Base-by-base conservation (phyloP, 805 yeast species). In the Ogataea siamensis region DNA sequence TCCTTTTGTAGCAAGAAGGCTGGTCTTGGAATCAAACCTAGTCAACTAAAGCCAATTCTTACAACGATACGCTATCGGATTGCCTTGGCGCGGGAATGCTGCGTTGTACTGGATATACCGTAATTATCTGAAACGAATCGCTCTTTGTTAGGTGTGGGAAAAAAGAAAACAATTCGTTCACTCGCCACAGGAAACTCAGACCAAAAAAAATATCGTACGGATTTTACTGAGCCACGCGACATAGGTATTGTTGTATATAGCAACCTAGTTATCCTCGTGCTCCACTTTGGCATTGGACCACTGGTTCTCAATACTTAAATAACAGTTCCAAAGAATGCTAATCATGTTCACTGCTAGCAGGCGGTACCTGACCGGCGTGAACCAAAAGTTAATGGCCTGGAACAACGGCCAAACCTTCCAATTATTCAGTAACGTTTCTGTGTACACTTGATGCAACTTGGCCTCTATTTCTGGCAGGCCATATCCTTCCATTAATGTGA, bases 401-500 rank as follows among this genome's bases (percentile, higher is more conserved):
- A 93, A 84, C 0, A 76, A 61, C 0, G 98, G 98, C 99, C 98
- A 93, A 9, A 91, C 83, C 35, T 70, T 55, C 89, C 95, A 87
- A 58, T 88, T 89, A 12, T 84, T 70, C 22, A 67, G 57, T 28
- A 89, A 61, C 0, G 96, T 88, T 4, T 73, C 70, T 80, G 78
- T 64, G 76, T 78, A 78, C 42, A 80, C 76, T 11, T 67, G 62
- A 2, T 61, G 32, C 16, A 82, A 51, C 46, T 74, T 80, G 5
- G 47, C 32, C 36, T 58, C 54, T 11, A 79, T 66, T 15, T 66
- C 66, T 0, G 57, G 57, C 4, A 62, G 25, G 0, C 73, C 54
- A 32, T 71, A 64, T 10, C 73, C 71, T 54, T 87, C 93, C 68
- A 89, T 57, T 3, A 77, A 25, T 0, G 89, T 71, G 80, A 87